These are phyloP conservation scores for Penicillium pulvis DNA, from an alignment of 495 filamentous ascomycete species.

Conservation along the genomic window DNA sequence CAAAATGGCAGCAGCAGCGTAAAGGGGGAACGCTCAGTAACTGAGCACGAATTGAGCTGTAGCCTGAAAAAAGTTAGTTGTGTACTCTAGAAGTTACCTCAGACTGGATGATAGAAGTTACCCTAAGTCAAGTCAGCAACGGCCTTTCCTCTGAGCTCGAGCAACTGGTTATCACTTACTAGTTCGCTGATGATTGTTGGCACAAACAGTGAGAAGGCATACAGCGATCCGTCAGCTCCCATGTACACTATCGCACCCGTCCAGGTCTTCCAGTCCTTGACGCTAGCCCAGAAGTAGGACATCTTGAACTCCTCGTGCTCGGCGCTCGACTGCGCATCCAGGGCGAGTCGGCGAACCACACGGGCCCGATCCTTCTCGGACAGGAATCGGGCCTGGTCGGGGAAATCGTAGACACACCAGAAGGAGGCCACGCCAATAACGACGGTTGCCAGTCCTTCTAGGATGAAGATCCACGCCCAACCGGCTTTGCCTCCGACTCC, in stretches of 20 bases:
- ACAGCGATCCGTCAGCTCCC: conserved; percentile 70
- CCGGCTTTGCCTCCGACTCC: conserved; percentile 65
- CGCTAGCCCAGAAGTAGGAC: conserved; percentile 70
- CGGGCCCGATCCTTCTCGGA: conserved; percentile 69
- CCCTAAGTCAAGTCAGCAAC: conserved; percentile 35
- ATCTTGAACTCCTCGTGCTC: conserved; percentile 80
- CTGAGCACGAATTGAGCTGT: conserved; percentile 68
- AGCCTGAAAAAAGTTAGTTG: conserved; percentile 51
- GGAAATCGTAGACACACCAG: conserved; percentile 90
- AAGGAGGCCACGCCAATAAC: conserved; percentile 73
- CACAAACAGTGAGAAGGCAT: conserved; percentile 89
- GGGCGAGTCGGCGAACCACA: conserved; percentile 70
- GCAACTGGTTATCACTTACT: conserved; percentile 24
- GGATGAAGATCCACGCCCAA: conserved; percentile 83
- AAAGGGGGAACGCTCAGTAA: conserved; percentile 89
- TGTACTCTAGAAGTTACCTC: neutral
- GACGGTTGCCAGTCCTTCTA: conserved; percentile 74
- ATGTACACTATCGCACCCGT: conserved; percentile 76
- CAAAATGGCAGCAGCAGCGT: conserved; percentile 76
- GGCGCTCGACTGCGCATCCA: conserved; percentile 76
- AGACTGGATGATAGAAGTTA: conserved; percentile 1
- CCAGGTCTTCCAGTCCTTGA: conserved; percentile 91
- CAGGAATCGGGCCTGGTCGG: conserved; percentile 78
- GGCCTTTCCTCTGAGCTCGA: neutral
- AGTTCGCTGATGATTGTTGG: conserved; percentile 77